Evolutionary conservation across 1,139 yeast species (phyloP), one percentile per base, ranked within the genome.

Genomic region (Eremothecium gossypii): DNA sequence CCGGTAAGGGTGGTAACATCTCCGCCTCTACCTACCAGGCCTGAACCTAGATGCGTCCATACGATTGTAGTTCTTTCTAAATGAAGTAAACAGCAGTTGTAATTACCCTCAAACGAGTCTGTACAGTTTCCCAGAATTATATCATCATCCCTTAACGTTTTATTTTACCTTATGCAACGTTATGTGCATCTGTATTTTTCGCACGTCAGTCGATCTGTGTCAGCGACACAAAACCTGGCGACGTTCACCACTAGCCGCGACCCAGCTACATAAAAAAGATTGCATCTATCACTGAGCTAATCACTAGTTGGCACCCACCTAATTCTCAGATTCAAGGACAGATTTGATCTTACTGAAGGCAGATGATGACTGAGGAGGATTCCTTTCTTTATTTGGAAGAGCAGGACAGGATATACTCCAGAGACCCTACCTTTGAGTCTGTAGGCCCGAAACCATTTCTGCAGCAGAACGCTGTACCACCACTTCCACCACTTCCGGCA

Each of bases 1-100:
- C 98, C 53, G 98, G 98, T 68, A 82, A 80, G 64, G 98, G 97
- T 72, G 98, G 98, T 74, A 79, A 89, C 69, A 86, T 89, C 54
- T 82, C 96, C 55, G 95, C 98, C 53, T 73, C 96, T 42, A 84
- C 94, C 58, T 91, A 91, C 71, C 82, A 82, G 61, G 97, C 96
- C 70, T 91, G 77, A 70, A 31, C 23, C 23, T 6, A 17, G 23
- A 17, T 17, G 23, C 23, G 23, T 17, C 6, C 23, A 17, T 17
- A 17, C 23, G 23, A 6, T 17, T 17, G 6, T 17, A 17, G 23
- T 17, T 17, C 23, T 17, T 17, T 17, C 23, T 17, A 17, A 17
- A 17, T 4, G 23, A 17, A 17, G 23, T 17, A 17, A 17, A 17
- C 23, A 17, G 23, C 23, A 17, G 23, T 17, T 17, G 23, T 17